Percentiles rank a stretch among this genome's conserved stretches.
Evolutionary conservation across 345 rosid genomes (phyloP).

Genomic region (Aquilaria yunnanensis): DNA sequence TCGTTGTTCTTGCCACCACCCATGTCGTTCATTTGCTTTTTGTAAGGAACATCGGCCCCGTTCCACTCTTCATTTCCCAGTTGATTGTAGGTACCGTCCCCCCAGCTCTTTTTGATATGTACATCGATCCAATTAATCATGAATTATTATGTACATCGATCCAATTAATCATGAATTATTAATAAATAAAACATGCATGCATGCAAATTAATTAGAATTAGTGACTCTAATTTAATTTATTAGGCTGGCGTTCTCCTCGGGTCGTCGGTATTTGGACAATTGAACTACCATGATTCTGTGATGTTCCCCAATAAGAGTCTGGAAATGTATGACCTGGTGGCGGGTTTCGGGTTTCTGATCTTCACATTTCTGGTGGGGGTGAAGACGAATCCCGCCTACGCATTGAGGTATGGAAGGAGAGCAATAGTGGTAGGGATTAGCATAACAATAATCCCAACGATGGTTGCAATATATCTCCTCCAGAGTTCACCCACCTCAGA

Average conservation of each 20-base stretch:
- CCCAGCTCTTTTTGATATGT: no score
- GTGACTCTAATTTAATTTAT: no score
- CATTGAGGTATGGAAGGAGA: slow-evolving; percentile 20
- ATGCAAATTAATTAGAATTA: no score
- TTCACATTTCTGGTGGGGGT: slow-evolving; percentile 46
- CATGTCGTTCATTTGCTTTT: slow-evolving; percentile 11
- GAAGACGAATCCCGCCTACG: slow-evolving; percentile 34
- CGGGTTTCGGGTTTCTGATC: slow-evolving; percentile 29
- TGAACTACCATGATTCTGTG: not conserved
- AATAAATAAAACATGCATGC: no score
- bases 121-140: no score
- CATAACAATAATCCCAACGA: slow-evolving; percentile 15
- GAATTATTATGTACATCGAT: not conserved
- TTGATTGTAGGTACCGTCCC: slow-evolving; percentile 16
- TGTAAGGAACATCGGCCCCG: slow-evolving; percentile 14
- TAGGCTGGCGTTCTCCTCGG: slow-evolving; percentile 25
- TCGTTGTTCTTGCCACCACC: slow-evolving; percentile 11
- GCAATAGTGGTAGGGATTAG: slow-evolving; percentile 23
- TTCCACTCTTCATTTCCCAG: slow-evolving; percentile 23
- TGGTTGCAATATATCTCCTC: slow-evolving; percentile 1
- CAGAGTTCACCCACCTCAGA: no score
- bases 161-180: not conserved
- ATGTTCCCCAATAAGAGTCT: not conserved
- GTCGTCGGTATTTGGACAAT: not conserved
- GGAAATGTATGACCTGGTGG: slow-evolving; percentile 26